Base-by-base conservation (phyloP, 192 early-diverging fungal species). In the Coemansia aciculifera region DNA sequence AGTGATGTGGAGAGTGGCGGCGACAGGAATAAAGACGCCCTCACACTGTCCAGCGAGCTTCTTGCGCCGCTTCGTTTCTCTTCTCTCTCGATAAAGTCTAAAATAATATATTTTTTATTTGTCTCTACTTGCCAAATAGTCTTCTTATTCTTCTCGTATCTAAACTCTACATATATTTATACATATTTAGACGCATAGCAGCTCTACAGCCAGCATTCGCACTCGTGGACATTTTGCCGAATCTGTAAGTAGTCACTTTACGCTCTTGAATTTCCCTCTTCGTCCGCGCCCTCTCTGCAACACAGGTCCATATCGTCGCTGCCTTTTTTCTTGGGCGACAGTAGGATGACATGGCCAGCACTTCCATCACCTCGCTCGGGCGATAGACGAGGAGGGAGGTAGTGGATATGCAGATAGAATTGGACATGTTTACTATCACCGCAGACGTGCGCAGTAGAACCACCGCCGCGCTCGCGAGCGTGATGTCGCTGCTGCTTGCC, bases 391-490 rank as follows among this genome's bases (percentile, higher is more conserved):
- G 32, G 42, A 6, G 42, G 23, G 37, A 27, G 37, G 63, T 27
- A 56, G 23, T 19, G 48, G 52, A 56, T 52, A 42, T 66, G 64
- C 64, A 66, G 64, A 37, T 66, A 29, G 63, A 64, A 48, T 48
- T 64, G 43, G 62, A n/a, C 62, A 51, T 66, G 64, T 67, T 64
- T 64, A 64, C 63, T 64, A 48, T 64, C 63, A 36, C 59, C 38
- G 59, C 62, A 60, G 59, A 13, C 59, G 34, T 38, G 19, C 59
- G 59, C 59, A 60, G 59, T 60, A 60, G 59, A 38, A 21, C 8
- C 59, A 38, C 34, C 36, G 32, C 59, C 21, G 59, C 59, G 7
- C 17, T 9, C n/a, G 59, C 34, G 59, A 31, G 43, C 52, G 63
- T 49, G 44, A 63, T 56, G 52, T 31, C 29, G 27, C 29, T 32